Base-by-base conservation (phyloP, 371 early-diverging fungal species). In the Mucor mucedo region DNA sequence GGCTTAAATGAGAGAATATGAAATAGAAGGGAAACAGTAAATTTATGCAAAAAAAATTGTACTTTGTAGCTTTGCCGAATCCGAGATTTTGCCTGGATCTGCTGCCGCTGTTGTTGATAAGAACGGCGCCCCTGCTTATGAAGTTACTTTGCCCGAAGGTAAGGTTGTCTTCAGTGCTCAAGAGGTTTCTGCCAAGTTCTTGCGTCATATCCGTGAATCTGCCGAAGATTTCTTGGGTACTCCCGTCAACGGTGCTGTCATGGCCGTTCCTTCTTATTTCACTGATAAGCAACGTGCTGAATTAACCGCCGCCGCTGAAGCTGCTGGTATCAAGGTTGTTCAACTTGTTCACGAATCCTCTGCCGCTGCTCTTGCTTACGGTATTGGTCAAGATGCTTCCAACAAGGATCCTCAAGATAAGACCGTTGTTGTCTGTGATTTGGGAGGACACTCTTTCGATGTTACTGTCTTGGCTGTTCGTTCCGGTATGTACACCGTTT, bases 401-500 rank as follows among this genome's bases (percentile, higher is more conserved):
- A 77, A 72, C 71, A 79, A 83, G 66, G 72, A 80, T 58, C 79
- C 84, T 63, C 76, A 81, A 68, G 95, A 95, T 69, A 88, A 89
- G 71, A 84, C 86, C 21, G 86, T 93, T n/a, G 81, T 98, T 62
- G 95, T 99, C 16, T 92, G 96, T 68, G 99, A 99, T 82, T 85
- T 99, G 58, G 99, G 99, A 58, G 99, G 93, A 48, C 92, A 95
- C 55, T 93, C 94, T 27, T 93, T 99, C 65, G 98, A 96, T 71
- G 88, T 98, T 44, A 91, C 96, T 55, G 87, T 98, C 45, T 80
- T 98, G 52, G 88, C 92, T 52, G 84, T 90, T 55, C 91, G 91
- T 69, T 87, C 95, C 62, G 99, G 98, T 38, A 85, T 99, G 61
- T 93, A 88, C 84, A 89, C 94, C 40, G 88, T 96, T 65, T 85